Evolutionary conservation across 139 green algal species (phyloP), one percentile per base, ranked within the genome.

Genomic region (Haematococcus lacustris): DNA sequence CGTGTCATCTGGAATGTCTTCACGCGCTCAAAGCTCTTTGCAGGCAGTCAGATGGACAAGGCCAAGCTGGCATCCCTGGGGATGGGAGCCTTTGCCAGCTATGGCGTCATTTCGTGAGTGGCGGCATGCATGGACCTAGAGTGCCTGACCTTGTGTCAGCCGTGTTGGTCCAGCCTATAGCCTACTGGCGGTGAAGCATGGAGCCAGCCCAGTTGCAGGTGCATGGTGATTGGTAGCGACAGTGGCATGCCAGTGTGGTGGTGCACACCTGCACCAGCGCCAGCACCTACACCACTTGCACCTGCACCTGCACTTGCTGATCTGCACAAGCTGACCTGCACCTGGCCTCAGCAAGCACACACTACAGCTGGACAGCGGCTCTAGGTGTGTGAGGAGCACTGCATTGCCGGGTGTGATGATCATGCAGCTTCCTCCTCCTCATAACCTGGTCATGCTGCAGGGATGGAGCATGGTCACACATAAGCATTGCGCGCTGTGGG

Each of bases 51-150:
- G 38, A 6, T 51, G 21, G 63, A 69, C 37, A 69, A 69, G 21
- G 35, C n/a, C 30, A 69, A 51, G 63, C 63, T 69, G 21, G 63
- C 63, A 32, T 39, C 68, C 78, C 81, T 84, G 25, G 82, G 82
- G 33, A 81, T 81, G 74, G 74, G 74, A 28, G 74, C 74, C 1
- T 78, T 89, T 25, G 73, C 78, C 0, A 75, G 59, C 6, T 89
- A 89, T 71, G 83, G 80, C 32, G 75, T 73, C 51, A 62, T 83
- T 5, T 64, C 53, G 53, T 64, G 53, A 64, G 53, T 64, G 53
- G 21, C 21, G 30, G 53, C 53, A 32, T 23, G 53, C 53, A 7
- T 21, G 21, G 13, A 32, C 23, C 23, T 35, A 35, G 53, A 34
- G 17, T 23, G 53, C 23, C 23, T 64, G 21, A 64, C 30, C 21